Evolutionary conservation across 1,284 basidiomycete genomes (phyloP), one percentile per base, ranked within the genome.

Genomic region (Ustilago cynodontis): DNA sequence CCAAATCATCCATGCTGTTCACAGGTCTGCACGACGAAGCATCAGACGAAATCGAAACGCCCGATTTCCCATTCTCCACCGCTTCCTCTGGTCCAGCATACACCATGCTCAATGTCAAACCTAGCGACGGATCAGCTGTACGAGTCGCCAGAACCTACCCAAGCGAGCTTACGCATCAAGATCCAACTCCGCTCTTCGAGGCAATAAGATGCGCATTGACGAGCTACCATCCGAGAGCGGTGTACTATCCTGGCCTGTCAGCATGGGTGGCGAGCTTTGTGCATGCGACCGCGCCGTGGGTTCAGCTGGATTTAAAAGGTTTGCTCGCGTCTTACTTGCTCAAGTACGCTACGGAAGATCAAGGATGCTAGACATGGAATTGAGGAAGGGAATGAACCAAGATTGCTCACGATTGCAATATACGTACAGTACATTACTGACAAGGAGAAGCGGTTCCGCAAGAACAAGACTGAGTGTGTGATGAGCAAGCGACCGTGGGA

Each of bases 181-280:
- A 75, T 39, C 64, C 72, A 11, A 70, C 63, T 5, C 66, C 72
- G 10, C 53, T 75, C 3, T 75, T 75, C 72, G 72, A 75, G 33
- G 22, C 52, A 35, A 37, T 75, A 43, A 18, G 72, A 1, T 63
- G 57, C 16, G 72, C 67, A 0, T 37, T 75, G 6, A 70, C 63
- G 0, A 54, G 56, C 52, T 70, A 75, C 50, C 72, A 75, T 16
- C 72, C 72, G 1, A 41, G 67, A 31, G 13, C 13, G 5, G 61
- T 58, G 0, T 75, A 75, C 52, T 70, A 63, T 14, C 66, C 67
- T 0, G 45, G 51, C 0, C 37, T 75, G 0, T 47, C 49, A 0
- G 67, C 52, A 0, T 72, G 57, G 52, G 0, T 37, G 1, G n/a
- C 45, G 0, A 37, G 49, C 3, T 24, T 45, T 9, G 28, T 66